A percentile compares a stretch with the other conserved stretches of the same genome.
phyloP scores from a whole-genome alignment of 2,329 filamentous ascomycete species.

The Scopulariopsis brevicaulis region DNA sequence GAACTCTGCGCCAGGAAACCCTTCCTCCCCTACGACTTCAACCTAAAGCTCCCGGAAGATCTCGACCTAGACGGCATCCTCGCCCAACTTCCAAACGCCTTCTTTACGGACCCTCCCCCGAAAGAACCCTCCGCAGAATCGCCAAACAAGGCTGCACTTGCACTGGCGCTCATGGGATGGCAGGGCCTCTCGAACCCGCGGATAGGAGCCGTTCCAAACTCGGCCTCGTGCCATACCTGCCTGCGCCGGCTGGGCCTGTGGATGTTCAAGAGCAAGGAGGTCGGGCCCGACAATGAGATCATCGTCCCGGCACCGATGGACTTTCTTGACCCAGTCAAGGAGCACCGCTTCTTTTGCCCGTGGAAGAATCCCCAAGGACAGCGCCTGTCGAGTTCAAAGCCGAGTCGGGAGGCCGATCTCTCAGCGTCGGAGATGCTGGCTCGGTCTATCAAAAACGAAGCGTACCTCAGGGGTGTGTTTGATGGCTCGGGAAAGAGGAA shows the following conservation, averaged over 20 bases:
- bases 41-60: slow-evolving; percentile 42
- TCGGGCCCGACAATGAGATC: slow-evolving; percentile 39
- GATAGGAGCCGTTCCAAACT: slow-evolving; percentile 53
- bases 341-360: slow-evolving; percentile 76
- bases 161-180: slow-evolving; percentile 66
- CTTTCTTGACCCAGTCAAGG: slow-evolving; percentile 54
- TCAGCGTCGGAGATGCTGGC: slow-evolving; percentile 45
- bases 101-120: slow-evolving; percentile 36
- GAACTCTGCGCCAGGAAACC: slow-evolving; percentile 42
- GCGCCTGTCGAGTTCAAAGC: slow-evolving; percentile 23
- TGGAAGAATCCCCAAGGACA: slow-evolving; percentile 61
- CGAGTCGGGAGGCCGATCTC: slow-evolving; percentile 21
- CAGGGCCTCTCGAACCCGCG: slow-evolving; percentile 47
- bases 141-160: slow-evolving; percentile 53
- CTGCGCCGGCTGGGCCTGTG: slow-evolving; percentile 82
- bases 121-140: slow-evolving; percentile 6
- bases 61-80: slow-evolving; percentile 39
- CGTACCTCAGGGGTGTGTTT: slow-evolving; percentile 30
- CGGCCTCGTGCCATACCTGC: slow-evolving; percentile 74
- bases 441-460: slow-evolving; percentile 45
- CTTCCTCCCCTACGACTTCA: slow-evolving; percentile 51
- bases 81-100: slow-evolving; percentile 37
- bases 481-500: not conserved
- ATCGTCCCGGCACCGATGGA: slow-evolving; percentile 51
- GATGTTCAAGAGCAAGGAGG: slow-evolving; percentile 76